These are phyloP conservation scores for Jackrogersella minutella DNA, from an alignment of 495 filamentous ascomycete genomes.

Conservation along the genomic window DNA sequence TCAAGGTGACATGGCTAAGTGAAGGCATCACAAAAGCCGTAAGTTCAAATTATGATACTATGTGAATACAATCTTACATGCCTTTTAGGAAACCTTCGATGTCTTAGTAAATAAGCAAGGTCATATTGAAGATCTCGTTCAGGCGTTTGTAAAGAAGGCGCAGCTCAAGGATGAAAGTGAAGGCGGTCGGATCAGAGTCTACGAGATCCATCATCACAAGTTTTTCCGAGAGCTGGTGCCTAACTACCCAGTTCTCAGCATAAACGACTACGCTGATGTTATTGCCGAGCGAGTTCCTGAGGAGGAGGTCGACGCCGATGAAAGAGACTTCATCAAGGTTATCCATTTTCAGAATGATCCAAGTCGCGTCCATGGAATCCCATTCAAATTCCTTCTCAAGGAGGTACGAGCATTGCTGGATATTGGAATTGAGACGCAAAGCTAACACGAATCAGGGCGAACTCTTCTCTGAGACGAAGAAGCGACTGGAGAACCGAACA, in stretches of 20 bases:
- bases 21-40: constrained; percentile 94
- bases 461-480: constrained; percentile 87
- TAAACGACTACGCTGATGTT: constrained; percentile 85
- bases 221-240: constrained; percentile 75
- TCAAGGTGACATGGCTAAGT: constrained; percentile 83
- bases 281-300: constrained; percentile 83
- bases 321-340: constrained; percentile 71
- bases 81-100: constrained; percentile 72
- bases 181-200: constrained; percentile 71
- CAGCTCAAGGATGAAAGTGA: constrained; percentile 76
- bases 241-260: constrained; percentile 70
- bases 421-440: background rate
- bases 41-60: constrained; percentile 37
- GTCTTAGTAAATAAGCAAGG: constrained; percentile 86
- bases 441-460: constrained; percentile 69
- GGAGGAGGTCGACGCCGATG: constrained; percentile 71
- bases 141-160: constrained; percentile 77
- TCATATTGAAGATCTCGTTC: constrained; percentile 76
- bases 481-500: constrained; percentile 85
- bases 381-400: constrained; percentile 90
- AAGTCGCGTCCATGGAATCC: constrained; percentile 76
- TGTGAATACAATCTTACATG: constrained; percentile 39
- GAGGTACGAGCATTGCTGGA: constrained; percentile 63
- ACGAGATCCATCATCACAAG: constrained; percentile 79
- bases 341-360: constrained; percentile 94